phyloP scores from a whole-genome alignment of 2,329 filamentous ascomycete genomes.

The Macroventuria anomochaeta region DNA sequence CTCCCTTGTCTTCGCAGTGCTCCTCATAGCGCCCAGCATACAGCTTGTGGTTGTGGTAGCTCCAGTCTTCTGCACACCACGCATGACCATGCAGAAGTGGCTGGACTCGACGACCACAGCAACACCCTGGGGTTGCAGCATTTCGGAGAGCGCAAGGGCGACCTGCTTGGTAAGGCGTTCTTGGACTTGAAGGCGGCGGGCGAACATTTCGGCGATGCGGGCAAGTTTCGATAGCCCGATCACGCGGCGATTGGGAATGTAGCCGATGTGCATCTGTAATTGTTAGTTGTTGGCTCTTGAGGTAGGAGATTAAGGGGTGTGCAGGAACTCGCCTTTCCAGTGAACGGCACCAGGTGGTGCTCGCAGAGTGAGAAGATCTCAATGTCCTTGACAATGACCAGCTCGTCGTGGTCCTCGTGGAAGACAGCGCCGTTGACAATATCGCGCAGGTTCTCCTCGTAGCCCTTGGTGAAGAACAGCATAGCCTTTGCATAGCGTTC shows the following conservation, averaged over 20 bases:
- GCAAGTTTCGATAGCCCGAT: conserved; percentile 96
- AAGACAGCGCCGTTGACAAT: conserved; percentile 95
- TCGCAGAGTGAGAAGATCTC: conserved; percentile 95
- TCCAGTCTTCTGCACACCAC: conserved; percentile 91
- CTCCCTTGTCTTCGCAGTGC: conserved; percentile 89
- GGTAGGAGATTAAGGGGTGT: not conserved
- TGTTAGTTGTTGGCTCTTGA: not conserved
- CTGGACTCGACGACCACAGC: conserved; percentile 97
- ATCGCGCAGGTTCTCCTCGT: conserved; percentile 90
- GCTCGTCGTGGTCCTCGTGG: conserved; percentile 93
- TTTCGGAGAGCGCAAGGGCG: conserved; percentile 88
- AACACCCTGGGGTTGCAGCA: conserved; percentile 91
- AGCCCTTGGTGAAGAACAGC: conserved; percentile 95
- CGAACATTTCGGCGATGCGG: conserved; percentile 96
- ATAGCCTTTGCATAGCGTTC: conserved; percentile 93
- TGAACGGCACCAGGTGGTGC: conserved; percentile 96
- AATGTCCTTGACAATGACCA: conserved; percentile 98
- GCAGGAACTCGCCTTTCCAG: conserved; percentile 73
- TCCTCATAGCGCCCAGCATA: conserved; percentile 94
- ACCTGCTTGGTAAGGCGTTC: conserved; percentile 96
- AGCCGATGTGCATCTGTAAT: conserved; percentile 93
- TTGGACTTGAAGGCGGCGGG: conserved; percentile 90
- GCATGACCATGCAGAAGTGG: conserved; percentile 98
- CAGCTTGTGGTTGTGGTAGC: conserved; percentile 93
- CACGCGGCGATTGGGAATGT: conserved; percentile 89